Base-by-base conservation (phyloP, 73 alveolate genomes). In the Symbiodinium natans region DNA sequence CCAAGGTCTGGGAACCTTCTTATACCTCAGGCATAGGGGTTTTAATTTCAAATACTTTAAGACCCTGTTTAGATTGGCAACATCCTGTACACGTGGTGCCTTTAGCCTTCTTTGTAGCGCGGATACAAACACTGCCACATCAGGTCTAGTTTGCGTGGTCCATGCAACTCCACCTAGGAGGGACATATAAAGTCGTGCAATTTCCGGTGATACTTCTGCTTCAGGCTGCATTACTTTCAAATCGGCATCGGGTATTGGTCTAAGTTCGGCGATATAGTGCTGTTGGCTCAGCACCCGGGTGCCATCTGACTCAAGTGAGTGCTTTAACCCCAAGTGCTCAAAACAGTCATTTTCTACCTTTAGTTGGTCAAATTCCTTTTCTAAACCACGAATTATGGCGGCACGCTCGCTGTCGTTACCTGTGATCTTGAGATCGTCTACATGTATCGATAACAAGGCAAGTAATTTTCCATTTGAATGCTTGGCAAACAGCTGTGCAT, bases 131-230 rank as follows among this genome's bases (percentile, higher is more conserved):
- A 59, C 68, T 8, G 95, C 84, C 0, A 88, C n/a, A 9, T 88
- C 95, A 1, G 68, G 59, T 4, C 95, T 39, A 6, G 95, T 88
- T 29, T 88, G 95, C 0, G 48, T 34, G 2, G 11, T 5, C 95
- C 95, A 88, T 1, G 95, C 95, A 3, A 88, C 27, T 15, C 95
- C 95, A 9, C 95, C 95, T 9, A 88, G 73, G 42, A 88, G 71
- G 6, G 95, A 88, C 86, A 54, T 88, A 68, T 0, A 88, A 25
- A 6, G 31, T 1, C 39, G 43, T 13, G 25, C 27, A 10, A 39
- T 2, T 15, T 31, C 39, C 8, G 31, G 54, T 1, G 17, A 59
- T 3, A 59, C 84, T 2, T 13, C 31, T 2, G 34, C 94, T 2
- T 52, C 41, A 0, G 27, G 29, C 40, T 36, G 23, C 56, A 25